Evolutionary conservation across 352 stramenopile genomes (phyloP).

Genomic region (Globisporangium emineosum): DNA sequence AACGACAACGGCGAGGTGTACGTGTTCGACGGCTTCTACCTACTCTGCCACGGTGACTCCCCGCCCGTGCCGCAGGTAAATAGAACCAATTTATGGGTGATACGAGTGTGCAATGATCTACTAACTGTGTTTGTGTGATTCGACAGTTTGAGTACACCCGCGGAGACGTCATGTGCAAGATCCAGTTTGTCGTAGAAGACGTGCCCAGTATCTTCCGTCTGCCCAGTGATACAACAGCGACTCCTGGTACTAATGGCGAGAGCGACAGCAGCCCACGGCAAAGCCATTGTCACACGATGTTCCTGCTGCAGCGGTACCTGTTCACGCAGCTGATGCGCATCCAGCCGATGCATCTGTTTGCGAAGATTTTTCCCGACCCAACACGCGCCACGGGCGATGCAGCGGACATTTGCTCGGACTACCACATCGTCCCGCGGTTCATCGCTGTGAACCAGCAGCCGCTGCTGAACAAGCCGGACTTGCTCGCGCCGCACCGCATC

Average conservation of each 20-base stretch:
- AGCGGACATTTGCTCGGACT: constrained; percentile 66
- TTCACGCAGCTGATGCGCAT: constrained; percentile 78
- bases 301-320: constrained; percentile 68
- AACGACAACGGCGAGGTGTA: constrained; percentile 59
- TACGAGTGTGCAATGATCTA: not conserved
- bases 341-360: constrained; percentile 65
- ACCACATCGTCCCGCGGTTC: constrained; percentile 82
- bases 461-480: constrained; percentile 57
- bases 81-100: not conserved
- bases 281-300: constrained; percentile 52
- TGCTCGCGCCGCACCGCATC: constrained; percentile 71
- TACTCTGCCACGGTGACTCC: constrained; percentile 67
- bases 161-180: constrained; percentile 72
- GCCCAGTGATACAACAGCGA: constrained; percentile 21
- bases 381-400: constrained; percentile 47
- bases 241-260: constrained; percentile 5
- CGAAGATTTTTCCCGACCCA: constrained; percentile 55
- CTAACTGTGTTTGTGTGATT: not conserved
- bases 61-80: constrained; percentile 55
- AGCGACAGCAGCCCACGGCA: constrained; percentile 23
- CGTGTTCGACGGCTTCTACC: constrained; percentile 85
- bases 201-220: constrained; percentile 44
- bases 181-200: constrained; percentile 64
- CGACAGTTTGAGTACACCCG: constrained; percentile 81
- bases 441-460: constrained; percentile 63